Evolutionary conservation across 2,329 filamentous ascomycete genomes (phyloP), one percentile per base, ranked within the genome.

Genomic region (Fusarium virguliforme): DNA sequence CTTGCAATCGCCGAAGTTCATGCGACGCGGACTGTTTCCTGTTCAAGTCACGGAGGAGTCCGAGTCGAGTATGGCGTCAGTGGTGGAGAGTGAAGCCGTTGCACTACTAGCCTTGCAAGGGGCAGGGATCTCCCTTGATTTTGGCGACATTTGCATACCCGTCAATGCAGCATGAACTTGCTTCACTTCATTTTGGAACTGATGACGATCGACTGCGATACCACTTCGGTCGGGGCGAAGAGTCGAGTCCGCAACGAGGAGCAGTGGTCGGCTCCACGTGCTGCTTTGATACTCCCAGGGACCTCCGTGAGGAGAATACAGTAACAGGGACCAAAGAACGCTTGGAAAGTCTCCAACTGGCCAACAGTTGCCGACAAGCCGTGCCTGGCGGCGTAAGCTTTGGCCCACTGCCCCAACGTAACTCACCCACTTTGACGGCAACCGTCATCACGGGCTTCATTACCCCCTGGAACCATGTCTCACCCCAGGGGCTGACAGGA

Each of bases 71-170:
- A 37, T 37, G 35, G 34, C 26, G 22, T 15, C 18, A 15, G 48
- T 24, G 22, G 50, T 53, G 18, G 50, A 34, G 50, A 35, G 48
- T 35, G 50, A 53, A 35, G 32, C 50, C 28, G 28, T 53, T 53
- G n/a, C 28, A 34, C 28, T 50, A 50, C 26, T 50, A 50, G 46
- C 46, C 46, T 50, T 50, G 46, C 46, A 32, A 8, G 46, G 46
- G 46, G n/a, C 46, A 50, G 26, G 46, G 46, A 32, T 50, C 46
- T 32, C 28, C 46, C 46, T 18, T 30, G 8, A 32, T 50, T 3
- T 32, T 5, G 46, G 15, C 30, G 26, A 32, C 26, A 50, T 50
- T 30, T 50, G 43, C 46, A 50, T 30, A 32, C 10, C 26, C 46
- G 12, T 13, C 13, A 15, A 12, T 37, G 13, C 1, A 13, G 34